Evolutionary conservation across 805 yeast species (phyloP).

Genomic region (Sugiyamaella valdiviana): DNA sequence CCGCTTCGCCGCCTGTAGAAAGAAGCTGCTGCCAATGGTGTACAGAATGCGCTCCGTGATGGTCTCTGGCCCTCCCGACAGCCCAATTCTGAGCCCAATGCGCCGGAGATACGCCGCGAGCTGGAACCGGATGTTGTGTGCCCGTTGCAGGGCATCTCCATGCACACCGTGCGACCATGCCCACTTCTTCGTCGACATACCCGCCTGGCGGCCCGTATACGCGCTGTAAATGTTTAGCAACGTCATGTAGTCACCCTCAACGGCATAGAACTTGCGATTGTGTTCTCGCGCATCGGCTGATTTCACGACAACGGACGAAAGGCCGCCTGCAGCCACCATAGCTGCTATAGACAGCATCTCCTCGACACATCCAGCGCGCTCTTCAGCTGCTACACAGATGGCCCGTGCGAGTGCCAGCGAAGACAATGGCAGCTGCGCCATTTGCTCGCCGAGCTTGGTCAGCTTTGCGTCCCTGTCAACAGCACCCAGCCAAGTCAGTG

Average conservation of each 20-base stretch:
- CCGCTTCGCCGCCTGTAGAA: constrained; percentile 17
- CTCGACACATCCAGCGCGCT: constrained; percentile 47
- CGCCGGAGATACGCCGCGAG: not conserved
- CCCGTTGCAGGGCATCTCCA: constrained; percentile 53
- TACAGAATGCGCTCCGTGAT: constrained; percentile 5
- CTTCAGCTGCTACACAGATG: constrained; percentile 48
- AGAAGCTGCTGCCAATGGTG: constrained; percentile 13
- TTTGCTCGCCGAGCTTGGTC: constrained; percentile 53
- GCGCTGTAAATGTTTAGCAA: constrained; percentile 64
- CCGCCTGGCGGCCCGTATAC: constrained; percentile 23
- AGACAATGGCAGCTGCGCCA: constrained; percentile 68
- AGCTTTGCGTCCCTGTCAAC: constrained; percentile 60
- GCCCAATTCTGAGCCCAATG: not conserved
- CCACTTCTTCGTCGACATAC: constrained; percentile 43
- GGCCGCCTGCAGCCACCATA: constrained; percentile 65
- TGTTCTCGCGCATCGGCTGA: constrained; percentile 41
- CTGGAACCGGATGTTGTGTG: constrained; percentile 39
- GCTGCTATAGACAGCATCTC: constrained; percentile 69
- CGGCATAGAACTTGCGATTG: constrained; percentile 57
- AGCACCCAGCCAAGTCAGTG: constrained; percentile 71
- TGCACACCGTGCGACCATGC: constrained; percentile 60
- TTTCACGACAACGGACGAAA: constrained; percentile 39
- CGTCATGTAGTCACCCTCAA: constrained; percentile 78
- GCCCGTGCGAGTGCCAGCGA: constrained; percentile 59
- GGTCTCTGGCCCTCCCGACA: not conserved